Base-by-base conservation (phyloP, 163 green algal species). In the Chloroidium sp. region DNA sequence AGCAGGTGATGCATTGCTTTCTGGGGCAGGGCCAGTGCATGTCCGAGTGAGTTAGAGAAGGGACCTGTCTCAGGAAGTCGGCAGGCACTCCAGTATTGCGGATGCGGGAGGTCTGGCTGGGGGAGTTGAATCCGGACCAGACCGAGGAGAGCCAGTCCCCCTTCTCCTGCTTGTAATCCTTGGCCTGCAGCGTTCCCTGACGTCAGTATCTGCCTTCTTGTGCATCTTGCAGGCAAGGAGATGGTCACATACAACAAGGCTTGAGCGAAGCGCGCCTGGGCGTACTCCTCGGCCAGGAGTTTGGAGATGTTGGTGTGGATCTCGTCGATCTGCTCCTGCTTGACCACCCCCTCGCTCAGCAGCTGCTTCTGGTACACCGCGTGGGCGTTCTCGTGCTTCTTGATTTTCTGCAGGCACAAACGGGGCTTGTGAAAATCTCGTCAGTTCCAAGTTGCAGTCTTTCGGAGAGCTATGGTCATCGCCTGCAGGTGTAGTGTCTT, bases 81-180 rank as follows among this genome's bases (percentile, higher is more conserved):
- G 85, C 82, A 58, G 89, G 86, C 61, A 93, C 88, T 76, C 89
- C 95, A 0, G 96, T 99, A 90, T 98, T 97, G 78, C 95, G 87
- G 84, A 99, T 98, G 83, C 93, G 90, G 6, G 91, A 92, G 76
- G 96, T 82, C 88, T 98, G 95, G 36, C 88, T 86, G 2, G 96
- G 95, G 13, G 86, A 92, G 87, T 95, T 97, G 91, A 98, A 99
- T 74, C 96, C 96, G 64, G 91, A 82, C 95, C 96, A 99, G 87
- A 97, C 90, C 68, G 83, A 92, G 12, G 90, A 89, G 59, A 99
- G 90, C 96, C 96, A 99, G 86, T 99, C 96, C n/a, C 87, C 84
- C 60, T 87, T 85, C 61, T 84, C 81, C 58, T 93, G 93, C 82
- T 91, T 90, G 88, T 98, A 97, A 67, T 88, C 85, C 87, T 78